Evolutionary conservation across 2,329 filamentous ascomycete species (phyloP).

Genomic region (Parastagonospora nodorum): DNA sequence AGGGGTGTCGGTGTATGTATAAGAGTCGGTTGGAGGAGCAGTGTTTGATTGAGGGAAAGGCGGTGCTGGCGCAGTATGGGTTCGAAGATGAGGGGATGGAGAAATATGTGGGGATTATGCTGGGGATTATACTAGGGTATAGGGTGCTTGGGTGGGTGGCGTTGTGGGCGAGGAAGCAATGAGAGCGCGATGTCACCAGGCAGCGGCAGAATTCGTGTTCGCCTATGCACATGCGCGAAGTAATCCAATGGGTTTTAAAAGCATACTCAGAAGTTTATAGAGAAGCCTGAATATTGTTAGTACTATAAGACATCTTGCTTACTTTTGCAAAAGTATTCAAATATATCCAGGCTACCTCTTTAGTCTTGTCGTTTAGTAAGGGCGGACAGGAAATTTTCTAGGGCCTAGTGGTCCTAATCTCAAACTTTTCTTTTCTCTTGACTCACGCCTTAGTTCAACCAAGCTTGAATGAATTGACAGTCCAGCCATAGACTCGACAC

Average conservation of each 20-base stretch:
- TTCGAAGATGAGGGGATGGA: slow-evolving; percentile 68
- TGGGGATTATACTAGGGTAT: slow-evolving; percentile 77
- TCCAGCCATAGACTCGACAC: neutral
- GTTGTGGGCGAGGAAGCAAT: slow-evolving; percentile 51
- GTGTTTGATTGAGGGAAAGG: slow-evolving; percentile 73
- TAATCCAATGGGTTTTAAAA: neutral
- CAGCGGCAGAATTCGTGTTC: too few relatives aligned
- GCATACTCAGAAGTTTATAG: neutral
- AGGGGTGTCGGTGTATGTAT: slow-evolving; percentile 72
- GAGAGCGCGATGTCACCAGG: neutral
- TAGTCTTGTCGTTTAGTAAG: too few relatives aligned
- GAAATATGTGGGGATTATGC: slow-evolving; percentile 76
- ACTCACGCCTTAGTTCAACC: neutral
- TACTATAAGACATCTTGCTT: too few relatives aligned
- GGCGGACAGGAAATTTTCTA: too few relatives aligned
- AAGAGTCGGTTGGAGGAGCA: slow-evolving; percentile 63
- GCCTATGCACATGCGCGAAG: too few relatives aligned
- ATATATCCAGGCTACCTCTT: too few relatives aligned
- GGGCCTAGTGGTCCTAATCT: too few relatives aligned
- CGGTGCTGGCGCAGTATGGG: slow-evolving; percentile 71
- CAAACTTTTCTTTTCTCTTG: too few relatives aligned
- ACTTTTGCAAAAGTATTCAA: too few relatives aligned
- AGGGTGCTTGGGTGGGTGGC: slow-evolving; percentile 70
- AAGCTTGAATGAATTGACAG: neutral
- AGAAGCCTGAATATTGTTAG: too few relatives aligned